Evolutionary conservation across 2,329 filamentous ascomycete genomes (phyloP), one percentile per base, ranked within the genome.

Genomic region (Fusarium tricinctum): DNA sequence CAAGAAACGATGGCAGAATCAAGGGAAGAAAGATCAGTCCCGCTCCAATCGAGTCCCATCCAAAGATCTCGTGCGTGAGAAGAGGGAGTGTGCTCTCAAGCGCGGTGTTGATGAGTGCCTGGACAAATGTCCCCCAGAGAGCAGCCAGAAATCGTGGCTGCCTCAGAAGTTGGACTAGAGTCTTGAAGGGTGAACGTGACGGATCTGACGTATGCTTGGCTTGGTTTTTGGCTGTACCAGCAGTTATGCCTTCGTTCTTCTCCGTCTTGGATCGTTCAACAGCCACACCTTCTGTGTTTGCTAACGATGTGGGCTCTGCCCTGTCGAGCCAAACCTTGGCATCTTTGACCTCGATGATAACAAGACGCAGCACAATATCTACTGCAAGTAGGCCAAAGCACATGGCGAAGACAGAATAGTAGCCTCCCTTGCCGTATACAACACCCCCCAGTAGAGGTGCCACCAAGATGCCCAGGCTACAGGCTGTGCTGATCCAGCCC

Each of bases 61-160:
- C 68, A 48, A 79, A 79, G 1, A 62, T 50, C 8, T 68, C 66
- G 7, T 71, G 59, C 12, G 77, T 76, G 26, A 78, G 60, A 6
- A 79, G 69, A 8, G 78, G 78, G 20, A 79, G 64, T 3, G 76
- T 78, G 52, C 76, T 77, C 44, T 79, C 77, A 49, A 79, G 75
- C 5, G 76, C 73, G 4, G 77, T 78, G 33, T 76, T 65, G 17
- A 78, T 68, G 23, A 73, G 42, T n/a, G 76, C 66, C 39, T 79
- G 75, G n/a, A 76, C 68, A n/a, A 79, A 58, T 14, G 78, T 78
- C 26, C 73, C 78, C 74, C 74, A 78, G 6, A 79, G 71, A 6
- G 77, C 77, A 9, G 75, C 73, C 6, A 78, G 48, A n/a, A 79
- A 67, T 38, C 77, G 74, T 47, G 77, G 73, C 33, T 75, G 76